Base-by-base conservation (phyloP, 352 stramenopile genomes). In the Blastocystis sp. region DNA sequence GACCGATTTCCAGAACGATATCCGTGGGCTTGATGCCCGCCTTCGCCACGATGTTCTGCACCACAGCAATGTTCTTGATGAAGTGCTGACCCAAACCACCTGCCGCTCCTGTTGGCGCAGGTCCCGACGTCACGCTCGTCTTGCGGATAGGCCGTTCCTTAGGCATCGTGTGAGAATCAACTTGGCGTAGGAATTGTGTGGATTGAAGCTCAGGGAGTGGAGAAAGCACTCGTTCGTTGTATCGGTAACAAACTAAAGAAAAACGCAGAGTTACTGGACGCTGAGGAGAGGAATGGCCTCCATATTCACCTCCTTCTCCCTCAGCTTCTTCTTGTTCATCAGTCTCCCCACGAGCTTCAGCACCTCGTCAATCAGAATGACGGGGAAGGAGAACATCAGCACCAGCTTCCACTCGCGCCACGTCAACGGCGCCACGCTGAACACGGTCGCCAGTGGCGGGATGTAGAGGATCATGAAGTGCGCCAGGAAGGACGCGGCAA, bases 21-120 rank as follows among this genome's bases (percentile, higher is more conserved):
- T 98, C 96, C 10, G 95, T 98, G 89, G 94, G 91, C 89, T 96
- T 95, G 71, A 99, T 95, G 14, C 92, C 95, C 9, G 96, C 94
- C 89, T 98, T 98, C 82, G 95, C 93, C 74, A 99, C 95, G 87
- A 99, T 99, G 81, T 91, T 90, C 45, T 94, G 91, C 9, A 92
- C 90, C 57, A 92, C 90, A 38, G 90, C 68, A 28, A 91, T 89
- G 76, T 92, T 92, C 90, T 99, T 99, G 62, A 99, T 93, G 89
- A 99, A 99, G 91, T 99, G 95, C 93, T 99, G 97, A 45, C 97
- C 97, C 42, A 98, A 91, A 21, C 94, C 95, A 40, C 89, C 89
- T 34, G 59, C 54, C 9, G 88, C 89, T 40, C 89, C 89, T 0
- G 89, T 79, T n/a, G 89, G 89, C 38, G 76, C 48, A 42, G 89